Conservation (phyloP, 2,329 filamentous ascomycete species). For the Aspergillus pseudoglaucus region DNA sequence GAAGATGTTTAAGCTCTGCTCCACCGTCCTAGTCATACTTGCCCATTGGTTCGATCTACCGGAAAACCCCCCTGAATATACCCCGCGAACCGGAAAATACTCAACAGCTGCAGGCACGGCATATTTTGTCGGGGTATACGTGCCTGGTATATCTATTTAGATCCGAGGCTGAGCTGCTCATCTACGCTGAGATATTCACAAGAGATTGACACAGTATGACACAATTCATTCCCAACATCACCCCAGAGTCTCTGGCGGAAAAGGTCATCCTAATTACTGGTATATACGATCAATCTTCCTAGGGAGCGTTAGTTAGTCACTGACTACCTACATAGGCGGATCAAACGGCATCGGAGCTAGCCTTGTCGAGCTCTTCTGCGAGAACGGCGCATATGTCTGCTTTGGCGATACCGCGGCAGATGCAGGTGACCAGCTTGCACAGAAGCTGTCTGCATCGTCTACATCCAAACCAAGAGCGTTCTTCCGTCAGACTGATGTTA, state of each 20-base stretch:
- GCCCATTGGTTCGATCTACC: not conserved
- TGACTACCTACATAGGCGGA: conserved; percentile 23
- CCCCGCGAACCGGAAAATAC: no score
- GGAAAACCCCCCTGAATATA: not conserved
- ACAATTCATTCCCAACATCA: conserved; percentile 9
- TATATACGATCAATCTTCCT: conserved; percentile 1
- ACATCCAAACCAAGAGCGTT: conserved; percentile 15
- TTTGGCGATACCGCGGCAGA: conserved; percentile 39
- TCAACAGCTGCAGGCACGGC: no score
- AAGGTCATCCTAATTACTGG: conserved; percentile 15
- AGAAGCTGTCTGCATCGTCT: conserved; percentile 10
- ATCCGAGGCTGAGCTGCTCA: not conserved
- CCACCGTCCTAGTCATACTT: not conserved
- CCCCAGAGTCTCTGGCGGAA: conserved; percentile 11
- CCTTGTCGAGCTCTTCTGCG: conserved; percentile 34
- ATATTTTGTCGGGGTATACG: no score
- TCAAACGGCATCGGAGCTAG: conserved; percentile 42
- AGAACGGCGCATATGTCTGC: conserved; percentile 36
- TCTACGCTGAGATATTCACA: no score
- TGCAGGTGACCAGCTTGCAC: conserved; percentile 24
- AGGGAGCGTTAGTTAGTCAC: not conserved
- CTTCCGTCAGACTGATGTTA: conserved; percentile 43
- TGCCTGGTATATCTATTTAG: not conserved
- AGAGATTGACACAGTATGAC: conserved; percentile 1
- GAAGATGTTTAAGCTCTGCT: not conserved